Evolutionary conservation across 106 monocot genomes (phyloP).

Genomic region (Apostasia shenzhenica): DNA sequence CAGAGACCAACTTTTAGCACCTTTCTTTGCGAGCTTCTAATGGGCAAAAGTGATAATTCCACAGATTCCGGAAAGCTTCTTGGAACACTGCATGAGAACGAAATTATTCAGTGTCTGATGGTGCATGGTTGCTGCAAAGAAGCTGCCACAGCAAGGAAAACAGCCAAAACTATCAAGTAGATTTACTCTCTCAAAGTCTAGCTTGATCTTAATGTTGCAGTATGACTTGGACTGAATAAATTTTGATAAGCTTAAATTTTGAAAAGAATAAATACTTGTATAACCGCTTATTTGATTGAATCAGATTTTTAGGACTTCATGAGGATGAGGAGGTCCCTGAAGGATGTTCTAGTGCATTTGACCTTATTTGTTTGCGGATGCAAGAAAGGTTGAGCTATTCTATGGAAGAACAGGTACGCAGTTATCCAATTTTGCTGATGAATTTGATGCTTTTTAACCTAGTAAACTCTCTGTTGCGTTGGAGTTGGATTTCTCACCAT

Average conservation of each 20-base stretch:
- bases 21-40: constrained; percentile 61
- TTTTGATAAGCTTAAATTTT: not conserved
- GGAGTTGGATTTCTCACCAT: too few relatives aligned
- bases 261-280: not conserved
- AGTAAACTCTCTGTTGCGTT: too few relatives aligned
- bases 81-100: constrained; percentile 31
- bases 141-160: constrained; percentile 42
- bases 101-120: constrained; percentile 41
- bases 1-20: constrained; percentile 45
- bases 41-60: not conserved
- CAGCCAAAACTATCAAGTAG: constrained; percentile 75
- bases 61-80: not conserved
- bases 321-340: constrained; percentile 58
- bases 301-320: constrained; percentile 88
- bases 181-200: not conserved
- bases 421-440: not conserved
- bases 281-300: not conserved
- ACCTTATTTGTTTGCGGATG: constrained; percentile 70
- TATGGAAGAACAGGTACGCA: constrained; percentile 57
- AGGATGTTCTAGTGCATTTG: constrained; percentile 73
- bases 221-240: not conserved
- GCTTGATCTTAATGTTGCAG: not conserved
- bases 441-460: too few relatives aligned
- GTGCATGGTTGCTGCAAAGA: constrained; percentile 59
- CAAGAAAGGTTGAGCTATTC: constrained; percentile 73